Conservation (phyloP, 139 green algal genomes). For the Nannochloris sp. region DNA sequence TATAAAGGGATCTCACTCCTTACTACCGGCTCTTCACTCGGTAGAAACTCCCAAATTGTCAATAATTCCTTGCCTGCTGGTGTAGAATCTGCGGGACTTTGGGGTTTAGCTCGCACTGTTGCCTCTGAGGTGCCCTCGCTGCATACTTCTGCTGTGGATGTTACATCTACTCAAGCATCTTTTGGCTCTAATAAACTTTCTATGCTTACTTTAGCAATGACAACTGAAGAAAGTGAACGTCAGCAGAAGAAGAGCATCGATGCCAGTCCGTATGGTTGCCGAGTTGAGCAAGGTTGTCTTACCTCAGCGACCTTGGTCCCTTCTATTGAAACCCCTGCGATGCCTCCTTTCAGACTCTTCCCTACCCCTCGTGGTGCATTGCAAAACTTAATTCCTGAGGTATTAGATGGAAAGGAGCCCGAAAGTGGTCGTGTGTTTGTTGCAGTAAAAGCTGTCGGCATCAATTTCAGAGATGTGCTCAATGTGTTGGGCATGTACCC, state of each 20-base stretch:
- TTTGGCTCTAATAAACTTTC: too few species aligned
- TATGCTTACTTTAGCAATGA: too few species aligned
- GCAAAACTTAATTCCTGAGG: constrained; percentile 39
- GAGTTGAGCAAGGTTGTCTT: background rate
- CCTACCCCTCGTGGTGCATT: constrained; percentile 51
- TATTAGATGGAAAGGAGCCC: background rate
- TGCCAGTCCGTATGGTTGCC: constrained; percentile 6
- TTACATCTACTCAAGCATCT: background rate
- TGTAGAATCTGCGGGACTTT: background rate
- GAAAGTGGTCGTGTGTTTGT: constrained; percentile 24
- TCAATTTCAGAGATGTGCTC: constrained; percentile 62
- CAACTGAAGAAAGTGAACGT: background rate
- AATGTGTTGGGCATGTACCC: constrained; percentile 64
- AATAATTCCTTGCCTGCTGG: background rate
- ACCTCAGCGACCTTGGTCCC: constrained; percentile 1
- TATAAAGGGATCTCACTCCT: background rate
- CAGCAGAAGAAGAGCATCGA: background rate
- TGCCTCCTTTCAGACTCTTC: constrained; percentile 20
- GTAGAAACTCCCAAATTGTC: background rate
- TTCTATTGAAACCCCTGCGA: background rate
- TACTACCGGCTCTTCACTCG: background rate
- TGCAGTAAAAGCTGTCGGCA: constrained; percentile 38
- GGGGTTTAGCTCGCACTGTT: constrained; percentile 16
- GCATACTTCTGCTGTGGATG: constrained; percentile 2
- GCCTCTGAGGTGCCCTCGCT: constrained; percentile 6